Base-by-base conservation (phyloP, 2,329 filamentous ascomycete species). In the Colletotrichum liriopes region DNA sequence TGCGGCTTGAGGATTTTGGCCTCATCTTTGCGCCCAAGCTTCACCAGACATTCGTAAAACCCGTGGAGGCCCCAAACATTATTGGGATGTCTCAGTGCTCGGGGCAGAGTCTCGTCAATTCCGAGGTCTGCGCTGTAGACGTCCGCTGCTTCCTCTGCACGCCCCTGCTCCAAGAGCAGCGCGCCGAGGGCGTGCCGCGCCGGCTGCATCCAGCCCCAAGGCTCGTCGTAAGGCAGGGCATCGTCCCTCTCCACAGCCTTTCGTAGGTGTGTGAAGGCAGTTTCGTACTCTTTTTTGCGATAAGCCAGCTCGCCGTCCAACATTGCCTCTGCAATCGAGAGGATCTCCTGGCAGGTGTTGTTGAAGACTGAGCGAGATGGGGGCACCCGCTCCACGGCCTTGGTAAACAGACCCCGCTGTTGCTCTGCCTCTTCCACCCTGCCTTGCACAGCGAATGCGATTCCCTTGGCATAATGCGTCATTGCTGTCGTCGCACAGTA, bases 191-290 rank as follows among this genome's bases (percentile, higher is more conserved):
- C 92, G 79, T 94, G 93, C 3, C 92, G 85, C 0, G 90, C 88
- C 0, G 93, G 93, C 77, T 93, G 91, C 92, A 94, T 94, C 92
- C 93, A 94, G 0, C 91, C 91, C 92, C 92, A 94, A 0, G 93
- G 93, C 78, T 95, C 93, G 60, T 92, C 91, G 73, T 93, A 94
- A 0, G 89, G 90, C 37, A 94, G 84, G 0, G 79, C 81, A 76
- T 93, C 92, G 73, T 93, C 91, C 2, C 88, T 84, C 1, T 81
- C 77, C 29, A 93, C 89, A 0, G 92, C 87, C 14, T 82, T 83
- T 1, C 87, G 85, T 3, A 95, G 82, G 63, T 89, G 85, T 3
- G 81, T 77, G 77, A 93, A 94, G 0, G 92, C 93, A 0, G 78
- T 59, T 0, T 89, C 86, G 65, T 87, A 86, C 62, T 92, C 87